Percentiles rank a stretch among this genome's conserved stretches.
These are phyloP conservation scores for Daldinia grandis DNA, from an alignment of 495 filamentous ascomycete species.

Conservation along the genomic window DNA sequence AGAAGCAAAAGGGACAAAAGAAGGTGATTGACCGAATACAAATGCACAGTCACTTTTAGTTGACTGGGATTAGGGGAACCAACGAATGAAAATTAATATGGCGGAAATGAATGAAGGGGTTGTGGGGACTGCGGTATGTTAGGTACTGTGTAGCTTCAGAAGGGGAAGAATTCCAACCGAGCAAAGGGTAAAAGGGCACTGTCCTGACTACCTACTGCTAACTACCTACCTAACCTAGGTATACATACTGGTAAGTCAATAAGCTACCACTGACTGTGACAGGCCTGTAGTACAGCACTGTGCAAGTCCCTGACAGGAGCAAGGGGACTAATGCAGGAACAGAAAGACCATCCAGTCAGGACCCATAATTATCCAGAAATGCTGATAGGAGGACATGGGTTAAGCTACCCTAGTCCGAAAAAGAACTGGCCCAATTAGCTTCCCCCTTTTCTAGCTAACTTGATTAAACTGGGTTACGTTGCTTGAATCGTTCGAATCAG, in stretches of 20 bases:
- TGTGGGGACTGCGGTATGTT: constrained; percentile 35
- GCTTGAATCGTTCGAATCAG: constrained; percentile 17
- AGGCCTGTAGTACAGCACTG: constrained; percentile 14
- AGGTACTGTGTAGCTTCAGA: constrained; percentile 15
- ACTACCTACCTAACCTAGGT: too few species aligned
- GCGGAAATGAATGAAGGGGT: constrained; percentile 49
- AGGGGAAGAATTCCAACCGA: constrained; percentile 33
- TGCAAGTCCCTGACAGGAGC: constrained; percentile 23
- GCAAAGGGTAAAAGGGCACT: constrained; percentile 34
- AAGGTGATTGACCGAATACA: constrained; percentile 41
- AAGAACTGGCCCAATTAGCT: constrained; percentile 18
- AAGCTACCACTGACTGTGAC: background rate
- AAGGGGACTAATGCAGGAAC: constrained; percentile 47
- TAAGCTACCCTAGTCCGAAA: constrained; percentile 22
- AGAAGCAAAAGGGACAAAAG: constrained; percentile 42
- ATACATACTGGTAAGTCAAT: too few species aligned
- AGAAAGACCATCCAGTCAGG: constrained; percentile 28
- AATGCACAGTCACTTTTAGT: constrained; percentile 25
- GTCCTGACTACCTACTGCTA: too few species aligned
- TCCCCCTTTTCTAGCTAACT: constrained; percentile 4
- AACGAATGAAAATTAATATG: constrained; percentile 46
- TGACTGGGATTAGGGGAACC: constrained; percentile 33
- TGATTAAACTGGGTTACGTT: constrained; percentile 20
- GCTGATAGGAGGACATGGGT: constrained; percentile 36
- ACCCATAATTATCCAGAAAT: background rate